Base-by-base conservation (phyloP, 2,329 filamentous ascomycete genomes). In the Keithomyces neogunnii region DNA sequence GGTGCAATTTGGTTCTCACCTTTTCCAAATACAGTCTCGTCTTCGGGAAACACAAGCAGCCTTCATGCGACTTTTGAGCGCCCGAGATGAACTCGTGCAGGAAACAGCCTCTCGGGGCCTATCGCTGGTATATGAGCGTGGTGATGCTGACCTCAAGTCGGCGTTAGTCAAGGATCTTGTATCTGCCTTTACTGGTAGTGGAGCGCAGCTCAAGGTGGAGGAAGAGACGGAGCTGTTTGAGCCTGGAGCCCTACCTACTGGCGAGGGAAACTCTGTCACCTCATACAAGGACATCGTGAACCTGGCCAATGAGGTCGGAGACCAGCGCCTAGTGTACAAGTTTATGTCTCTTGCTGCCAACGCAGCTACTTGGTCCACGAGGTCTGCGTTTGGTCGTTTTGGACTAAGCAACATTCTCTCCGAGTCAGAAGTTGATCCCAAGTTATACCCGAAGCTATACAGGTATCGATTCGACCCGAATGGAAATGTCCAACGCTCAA, bases 261-360 rank as follows among this genome's bases (percentile, higher is more conserved):
- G 91, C 3, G 89, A 96, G 57, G 90, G 90, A 6, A 89, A 80
- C 58, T 90, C 90, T 0, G 81, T 97, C 51, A 96, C 89, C 0
- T 97, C 92, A 0, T 99, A 99, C 73, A 96, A 95, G 65, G 93
- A 99, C 63, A 97, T 99, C 58, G 88, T 99, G 67, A 93, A 79
- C 59, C 75, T 99, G 46, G 93, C 93, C n/a, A 89, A 92, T 43
- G 93, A 99, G 69, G 91, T 96, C 35, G 93, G 93, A 9, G 92
- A 99, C 62, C 92, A 93, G 53, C 91, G 88, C 59, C 75, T 99
- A n/a, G 88, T 97, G 1, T 99, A 99, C 73, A 89, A 91, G 55
- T 97, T 99, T 71, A 99, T 99, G 93, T 92, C 91, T 0, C 77
- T 99, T 58, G 93, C 93, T 3, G 89, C 90, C 2, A 96, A 96